Base-by-base conservation (phyloP, 306 rosid genomes). In the Potentilla sterilis region DNA sequence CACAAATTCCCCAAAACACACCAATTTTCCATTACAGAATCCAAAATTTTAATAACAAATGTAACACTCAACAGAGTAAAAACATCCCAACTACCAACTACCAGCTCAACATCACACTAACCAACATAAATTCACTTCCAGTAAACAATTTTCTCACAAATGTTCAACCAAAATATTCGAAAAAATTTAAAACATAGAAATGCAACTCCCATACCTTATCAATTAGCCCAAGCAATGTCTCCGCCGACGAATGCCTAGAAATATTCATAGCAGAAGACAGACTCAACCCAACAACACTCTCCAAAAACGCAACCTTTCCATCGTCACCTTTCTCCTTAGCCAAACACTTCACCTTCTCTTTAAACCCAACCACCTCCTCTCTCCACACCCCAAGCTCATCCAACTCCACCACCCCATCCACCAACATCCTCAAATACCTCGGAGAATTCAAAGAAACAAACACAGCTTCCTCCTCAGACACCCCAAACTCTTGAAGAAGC, bases 191-290 rank as follows among this genome's bases (percentile, higher is more conserved):
- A n/a, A 48, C 6, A 51, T 16, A 9, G 22, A 63, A 35, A 28
- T 2, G 24, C 35, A 38, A 49, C 67, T 55, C 35, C 2, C 48
- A 44, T 48, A 85, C 93, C 89, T 88, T 90, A 54, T 77, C 73
- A 28, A 90, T 79, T 62, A 94, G 96, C 65, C 85, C 65, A 5
- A 88, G 82, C 24, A 95, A 89, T 18, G 89, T 78, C 80, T 86
- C 84, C 5, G 85, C 51, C 0, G 93, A 85, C 32, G 89, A 88
- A 79, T 95, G 83, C 55, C 92, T 82, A 2, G 96, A 87, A 51
- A 92, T 84, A 75, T 92, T 85, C 89, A 92, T 90, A 55, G 98
- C 96, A 8, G 91, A 89, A 83, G 95, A 82, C 21, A 90, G 84
- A 69, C 84, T 84, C 81, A 95, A 84, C 24, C 93, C 97, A 0